Conservation (phyloP, 169 alveolate genomes). For the Plasmodium malariae region DNA sequence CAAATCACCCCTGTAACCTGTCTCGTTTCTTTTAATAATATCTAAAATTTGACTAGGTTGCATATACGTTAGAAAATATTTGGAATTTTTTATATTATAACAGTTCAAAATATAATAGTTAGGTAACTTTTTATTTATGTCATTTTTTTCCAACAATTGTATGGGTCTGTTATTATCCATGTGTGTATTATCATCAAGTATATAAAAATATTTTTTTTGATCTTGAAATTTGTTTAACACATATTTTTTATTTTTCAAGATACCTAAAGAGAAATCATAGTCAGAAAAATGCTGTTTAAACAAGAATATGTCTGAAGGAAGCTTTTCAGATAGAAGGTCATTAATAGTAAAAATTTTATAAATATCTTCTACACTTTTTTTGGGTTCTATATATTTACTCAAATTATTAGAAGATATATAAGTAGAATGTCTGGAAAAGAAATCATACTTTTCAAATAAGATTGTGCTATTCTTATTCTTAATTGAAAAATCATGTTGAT, state of each 20-base stretch:
- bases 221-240: constrained; percentile 14
- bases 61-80: constrained; percentile 49
- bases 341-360: constrained; percentile 16
- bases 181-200: constrained; percentile 54
- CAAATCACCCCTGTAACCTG: too few species aligned
- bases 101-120: constrained; percentile 33
- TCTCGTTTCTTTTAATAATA: constrained; percentile 12
- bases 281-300: constrained; percentile 38
- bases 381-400: constrained; percentile 13
- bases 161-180: constrained; percentile 3
- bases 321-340: constrained; percentile 7
- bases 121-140: constrained; percentile 2
- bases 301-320: constrained; percentile 36
- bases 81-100: constrained; percentile 10
- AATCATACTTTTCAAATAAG: constrained; percentile 60
- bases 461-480: constrained; percentile 35
- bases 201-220: constrained; percentile 26
- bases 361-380: constrained; percentile 13
- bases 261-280: constrained; percentile 56
- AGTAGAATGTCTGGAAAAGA: constrained; percentile 22
- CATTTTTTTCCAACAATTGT: background rate
- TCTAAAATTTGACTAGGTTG: constrained; percentile 63
- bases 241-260: constrained; percentile 39
- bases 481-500: constrained; percentile 35
- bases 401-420: constrained; percentile 28